Base-by-base conservation (phyloP, 768 basidiomycete species). In the Rhizopogon vinicolor region DNA sequence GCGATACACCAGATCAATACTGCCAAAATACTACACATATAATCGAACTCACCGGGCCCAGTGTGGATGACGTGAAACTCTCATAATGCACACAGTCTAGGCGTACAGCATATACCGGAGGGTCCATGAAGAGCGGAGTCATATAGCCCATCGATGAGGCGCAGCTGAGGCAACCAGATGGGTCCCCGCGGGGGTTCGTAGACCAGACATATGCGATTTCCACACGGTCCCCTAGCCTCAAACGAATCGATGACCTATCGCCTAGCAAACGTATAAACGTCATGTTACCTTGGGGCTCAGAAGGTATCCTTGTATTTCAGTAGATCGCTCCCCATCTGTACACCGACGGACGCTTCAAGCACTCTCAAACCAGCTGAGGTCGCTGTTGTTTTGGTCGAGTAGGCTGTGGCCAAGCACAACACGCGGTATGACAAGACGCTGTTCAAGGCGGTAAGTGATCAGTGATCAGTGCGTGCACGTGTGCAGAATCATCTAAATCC, bases 341-440 rank as follows among this genome's bases (percentile, higher is more conserved):
- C 51, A 41, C 63, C 63, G 63, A 48, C 63, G 1, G 59, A 67
- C 22, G 44, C 63, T 18, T 69, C 75, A 42, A 75, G 71, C 58
- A 87, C 84, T 39, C 74, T 87, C 62, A 80, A 73, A 59, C 85
- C 85, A 41, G 72, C 74, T 8, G 74, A 83, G 65, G 85, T 87
- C 31, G 81, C 87, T 29, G 75, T 71, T 8, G 66, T 67, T 50
- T 75, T 89, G 68, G 74, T 90, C 56, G 74, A 85, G 60, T 62
- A 72, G 45, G 85, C 79, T 41, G 74, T 87, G 25, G 66, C 65
- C 12, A 90, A 89, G 67, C 88, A 89, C 64, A 77, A 74, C 44
- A 84, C 84, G 42, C 81, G 84, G 3, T 78, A 75, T 54, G 81
- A 84, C 49, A 75, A 72, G 37, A 65, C 83, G 1, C 87, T 90